phyloP scores from a whole-genome alignment of 257 asterid genomes.

The Thymus quinquecostatus region DNA sequence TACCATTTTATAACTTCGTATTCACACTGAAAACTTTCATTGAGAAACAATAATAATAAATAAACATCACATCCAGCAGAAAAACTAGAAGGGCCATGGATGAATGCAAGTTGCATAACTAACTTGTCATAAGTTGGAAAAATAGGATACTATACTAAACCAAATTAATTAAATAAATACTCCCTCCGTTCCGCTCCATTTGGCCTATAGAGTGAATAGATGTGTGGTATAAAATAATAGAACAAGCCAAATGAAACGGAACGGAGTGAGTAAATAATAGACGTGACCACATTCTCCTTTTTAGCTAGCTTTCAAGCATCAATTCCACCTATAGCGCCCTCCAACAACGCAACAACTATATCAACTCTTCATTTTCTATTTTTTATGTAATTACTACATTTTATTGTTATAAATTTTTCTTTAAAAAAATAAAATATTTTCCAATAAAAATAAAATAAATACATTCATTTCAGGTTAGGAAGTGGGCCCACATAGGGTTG shows the following conservation, averaged over 20 bases:
- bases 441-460: not conserved
- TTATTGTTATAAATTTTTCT: too few relatives aligned
- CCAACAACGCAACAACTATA: not conserved
- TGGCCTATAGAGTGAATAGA: too few relatives aligned
- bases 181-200: too few relatives aligned
- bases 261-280: too few relatives aligned
- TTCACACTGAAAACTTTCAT: not conserved
- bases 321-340: not conserved
- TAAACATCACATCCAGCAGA: not conserved
- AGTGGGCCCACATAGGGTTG: constrained; percentile 43
- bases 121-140: not conserved
- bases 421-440: too few relatives aligned
- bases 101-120: not conserved
- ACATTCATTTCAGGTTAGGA: not conserved
- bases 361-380: not conserved
- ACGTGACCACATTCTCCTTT: not conserved
- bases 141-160: not conserved
- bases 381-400: too few relatives aligned
- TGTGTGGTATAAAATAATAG: too few relatives aligned
- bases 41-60: not conserved
- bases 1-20: not conserved
- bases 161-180: not conserved
- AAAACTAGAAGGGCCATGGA: not conserved
- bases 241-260: too few relatives aligned
- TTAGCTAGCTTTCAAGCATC: not conserved